Conservation (phyloP, 2,329 filamentous ascomycete genomes). For the Colletotrichum endophyticum region DNA sequence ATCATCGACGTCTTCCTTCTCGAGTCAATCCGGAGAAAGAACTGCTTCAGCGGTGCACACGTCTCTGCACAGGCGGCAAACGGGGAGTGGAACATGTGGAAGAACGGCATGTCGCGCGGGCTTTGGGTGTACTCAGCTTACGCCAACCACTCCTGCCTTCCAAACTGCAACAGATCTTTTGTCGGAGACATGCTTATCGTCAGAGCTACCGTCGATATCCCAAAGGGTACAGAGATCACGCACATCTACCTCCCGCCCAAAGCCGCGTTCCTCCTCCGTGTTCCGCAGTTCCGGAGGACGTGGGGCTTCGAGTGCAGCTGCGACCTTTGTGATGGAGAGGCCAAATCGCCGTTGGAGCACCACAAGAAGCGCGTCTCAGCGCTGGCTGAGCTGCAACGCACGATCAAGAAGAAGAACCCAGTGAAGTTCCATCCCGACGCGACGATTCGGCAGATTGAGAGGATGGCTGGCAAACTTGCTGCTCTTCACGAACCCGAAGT, state of each 20-base stretch:
- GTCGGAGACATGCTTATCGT: constrained; percentile 36
- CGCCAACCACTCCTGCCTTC: constrained; percentile 41
- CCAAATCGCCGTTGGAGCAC: constrained; percentile 8
- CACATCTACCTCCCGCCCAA: constrained; percentile 41
- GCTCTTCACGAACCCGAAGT: constrained; percentile 35
- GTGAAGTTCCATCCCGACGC: constrained; percentile 31
- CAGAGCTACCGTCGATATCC: constrained; percentile 40
- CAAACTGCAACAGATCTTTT: constrained; percentile 36
- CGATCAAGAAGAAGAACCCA: constrained; percentile 25
- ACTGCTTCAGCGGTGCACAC: constrained; percentile 41
- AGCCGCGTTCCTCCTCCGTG: constrained; percentile 28
- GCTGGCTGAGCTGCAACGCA: constrained; percentile 32
- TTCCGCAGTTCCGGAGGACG: constrained; percentile 27
- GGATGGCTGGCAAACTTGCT: constrained; percentile 33
- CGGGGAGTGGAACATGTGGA: constrained; percentile 24
- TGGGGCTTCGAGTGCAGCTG: constrained; percentile 49
- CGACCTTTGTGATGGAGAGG: constrained; percentile 38
- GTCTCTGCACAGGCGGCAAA: constrained; percentile 33
- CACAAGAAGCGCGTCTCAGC: constrained; percentile 26
- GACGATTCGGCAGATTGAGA: constrained; percentile 34
- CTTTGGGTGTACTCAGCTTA: constrained; percentile 38
- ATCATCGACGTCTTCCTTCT: constrained; percentile 43
- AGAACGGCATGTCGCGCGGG: constrained; percentile 27
- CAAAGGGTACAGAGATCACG: constrained; percentile 40
- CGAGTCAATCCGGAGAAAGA: constrained; percentile 44